Percentiles rank a stretch among this genome's conserved stretches.
Conservation (phyloP, 2,329 filamentous ascomycete species). For the Xylariaceae sp. region DNA sequence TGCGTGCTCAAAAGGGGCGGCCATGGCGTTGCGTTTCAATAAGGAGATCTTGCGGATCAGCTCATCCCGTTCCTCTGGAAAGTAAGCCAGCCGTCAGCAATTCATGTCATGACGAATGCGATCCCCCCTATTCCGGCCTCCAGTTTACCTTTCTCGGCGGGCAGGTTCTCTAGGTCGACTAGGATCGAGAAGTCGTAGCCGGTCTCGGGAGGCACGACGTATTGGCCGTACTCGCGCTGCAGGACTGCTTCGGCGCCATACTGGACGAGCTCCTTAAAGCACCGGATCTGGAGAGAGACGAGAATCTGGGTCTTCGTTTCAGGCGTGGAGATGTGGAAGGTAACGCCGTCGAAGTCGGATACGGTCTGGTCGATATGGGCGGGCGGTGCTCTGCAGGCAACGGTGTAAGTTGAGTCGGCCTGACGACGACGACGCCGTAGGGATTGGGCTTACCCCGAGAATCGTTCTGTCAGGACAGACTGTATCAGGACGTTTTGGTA, state of each 20-base stretch:
- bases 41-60: conserved; percentile 82
- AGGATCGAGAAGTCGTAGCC: conserved; percentile 95
- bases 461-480: conserved; percentile 89
- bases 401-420: conserved; percentile 35
- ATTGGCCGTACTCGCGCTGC: conserved; percentile 88
- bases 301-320: conserved; percentile 91
- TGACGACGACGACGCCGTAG: not conserved
- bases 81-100: conserved; percentile 15
- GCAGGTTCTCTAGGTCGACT: conserved; percentile 83
- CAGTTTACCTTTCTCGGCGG: conserved; percentile 63
- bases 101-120: not conserved
- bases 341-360: conserved; percentile 98
- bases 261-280: conserved; percentile 83
- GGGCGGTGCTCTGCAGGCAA: conserved; percentile 63
- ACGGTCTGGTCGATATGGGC: conserved; percentile 94
- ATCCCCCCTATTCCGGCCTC: not conserved
- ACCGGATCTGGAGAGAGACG: conserved; percentile 91
- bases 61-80: conserved; percentile 72
- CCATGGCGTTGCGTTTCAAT: conserved; percentile 97
- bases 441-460: conserved; percentile 63
- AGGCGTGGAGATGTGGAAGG: conserved; percentile 96
- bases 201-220: conserved; percentile 78
- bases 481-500: conserved; percentile 99
- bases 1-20: conserved; percentile 93
- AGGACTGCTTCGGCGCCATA: conserved; percentile 92